phyloP scores from a whole-genome alignment of 139 green algal genomes.

The Coccomyxa sp. region DNA sequence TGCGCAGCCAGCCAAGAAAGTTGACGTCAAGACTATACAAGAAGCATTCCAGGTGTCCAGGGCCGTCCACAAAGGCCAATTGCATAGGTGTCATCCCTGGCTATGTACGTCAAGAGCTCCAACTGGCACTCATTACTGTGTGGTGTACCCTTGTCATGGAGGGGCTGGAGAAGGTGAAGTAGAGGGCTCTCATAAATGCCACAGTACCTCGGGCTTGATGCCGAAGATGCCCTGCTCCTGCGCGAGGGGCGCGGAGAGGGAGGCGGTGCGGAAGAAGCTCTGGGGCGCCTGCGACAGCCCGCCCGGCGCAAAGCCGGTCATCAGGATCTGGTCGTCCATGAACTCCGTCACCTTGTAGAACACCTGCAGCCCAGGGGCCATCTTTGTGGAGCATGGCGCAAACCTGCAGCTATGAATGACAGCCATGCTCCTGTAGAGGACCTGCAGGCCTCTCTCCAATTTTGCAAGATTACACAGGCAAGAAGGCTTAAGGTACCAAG shows the following conservation, averaged over 20 bases:
- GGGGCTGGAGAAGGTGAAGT: not conserved
- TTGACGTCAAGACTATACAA: not conserved
- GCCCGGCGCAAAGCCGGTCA: constrained; percentile 62
- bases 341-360: constrained; percentile 64
- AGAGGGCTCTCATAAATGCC: not conserved
- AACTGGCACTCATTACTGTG: too few species aligned
- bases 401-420: not conserved
- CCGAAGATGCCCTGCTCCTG: constrained; percentile 77
- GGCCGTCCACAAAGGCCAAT: too few species aligned
- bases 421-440: not conserved
- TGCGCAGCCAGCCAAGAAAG: not conserved
- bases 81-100: not conserved
- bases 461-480: not conserved
- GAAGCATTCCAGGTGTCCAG: too few species aligned
- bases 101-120: too few species aligned
- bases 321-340: constrained; percentile 77
- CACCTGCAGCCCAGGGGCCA: not conserved
- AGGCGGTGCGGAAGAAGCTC: constrained; percentile 8
- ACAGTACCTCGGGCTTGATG: constrained; percentile 46
- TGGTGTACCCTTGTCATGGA: not conserved
- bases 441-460: not conserved
- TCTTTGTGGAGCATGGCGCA: not conserved
- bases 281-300: constrained; percentile 53
- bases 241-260: constrained; percentile 46
- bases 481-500: not conserved